Conservation (phyloP, 371 early-diverging fungal genomes). For the Rhizopus delemar region DNA sequence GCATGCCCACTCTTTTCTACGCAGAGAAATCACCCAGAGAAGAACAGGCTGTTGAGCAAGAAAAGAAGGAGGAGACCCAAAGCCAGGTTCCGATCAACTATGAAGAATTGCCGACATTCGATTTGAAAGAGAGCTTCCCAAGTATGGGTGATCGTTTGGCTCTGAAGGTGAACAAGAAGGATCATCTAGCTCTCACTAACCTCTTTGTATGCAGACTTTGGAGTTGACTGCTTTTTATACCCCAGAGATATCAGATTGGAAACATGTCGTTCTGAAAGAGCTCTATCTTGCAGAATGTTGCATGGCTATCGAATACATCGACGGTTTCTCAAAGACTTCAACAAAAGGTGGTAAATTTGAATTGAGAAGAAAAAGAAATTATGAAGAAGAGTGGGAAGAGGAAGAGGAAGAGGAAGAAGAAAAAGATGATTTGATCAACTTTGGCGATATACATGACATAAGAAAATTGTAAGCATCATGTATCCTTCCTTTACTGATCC, state of each 20-base stretch:
- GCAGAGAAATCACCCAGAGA: conserved; percentile 7
- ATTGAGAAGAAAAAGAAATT: conserved; percentile 15
- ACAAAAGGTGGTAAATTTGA: conserved; percentile 36
- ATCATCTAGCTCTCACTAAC: neutral
- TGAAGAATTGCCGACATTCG: conserved; percentile 10
- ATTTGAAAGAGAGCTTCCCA: conserved; percentile 15
- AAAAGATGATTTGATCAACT: neutral
- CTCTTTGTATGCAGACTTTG: neutral
- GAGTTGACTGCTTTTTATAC: conserved; percentile 18
- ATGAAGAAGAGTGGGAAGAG: conserved; percentile 12
- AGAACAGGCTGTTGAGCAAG: neutral
- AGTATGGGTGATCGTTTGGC: conserved; percentile 18
- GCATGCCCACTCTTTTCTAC: conserved; percentile 21
- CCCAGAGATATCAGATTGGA: conserved; percentile 36
- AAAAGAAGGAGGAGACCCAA: neutral
- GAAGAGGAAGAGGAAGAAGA: conserved; percentile 9
- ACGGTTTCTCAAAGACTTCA: conserved; percentile 17
- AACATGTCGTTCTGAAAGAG: conserved; percentile 18
- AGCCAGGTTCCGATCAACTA: conserved; percentile 10
- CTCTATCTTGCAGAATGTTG: neutral
- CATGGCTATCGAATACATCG: conserved; percentile 10
- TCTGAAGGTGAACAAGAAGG: conserved; percentile 19
- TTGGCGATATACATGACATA: neutral
- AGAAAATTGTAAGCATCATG: neutral
- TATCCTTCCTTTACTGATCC: neutral